These are phyloP conservation scores for Cornus kousa DNA, from an alignment of 148 eudicot species.

Conservation along the genomic window DNA sequence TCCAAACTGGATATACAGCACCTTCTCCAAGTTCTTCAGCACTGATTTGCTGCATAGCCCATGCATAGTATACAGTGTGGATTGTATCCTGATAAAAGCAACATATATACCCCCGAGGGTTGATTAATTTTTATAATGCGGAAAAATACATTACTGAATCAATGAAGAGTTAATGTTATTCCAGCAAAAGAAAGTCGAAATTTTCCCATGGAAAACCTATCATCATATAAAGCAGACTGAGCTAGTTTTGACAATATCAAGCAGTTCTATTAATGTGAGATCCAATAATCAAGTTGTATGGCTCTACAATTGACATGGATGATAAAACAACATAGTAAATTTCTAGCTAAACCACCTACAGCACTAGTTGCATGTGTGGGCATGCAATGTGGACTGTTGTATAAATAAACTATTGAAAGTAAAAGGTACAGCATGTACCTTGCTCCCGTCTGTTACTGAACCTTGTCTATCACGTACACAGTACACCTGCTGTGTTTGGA, in stretches of 20 bases:
- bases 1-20: conserved; percentile 73
- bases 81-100: conserved; percentile 69
- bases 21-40: conserved; percentile 63
- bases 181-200: neutral
- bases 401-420: neutral
- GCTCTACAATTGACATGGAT: too few relatives aligned
- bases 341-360: neutral
- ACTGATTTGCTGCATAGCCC: conserved; percentile 90
- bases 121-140: neutral
- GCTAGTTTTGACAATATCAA: neutral
- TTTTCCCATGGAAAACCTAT: neutral
- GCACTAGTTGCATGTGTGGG: neutral
- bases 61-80: conserved; percentile 67
- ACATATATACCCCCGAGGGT: neutral
- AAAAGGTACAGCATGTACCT: conserved; percentile 41
- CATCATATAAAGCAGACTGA: neutral
- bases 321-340: too few relatives aligned
- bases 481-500: conserved; percentile 88
- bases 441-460: conserved; percentile 70
- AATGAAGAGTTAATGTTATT: too few relatives aligned
- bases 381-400: neutral
- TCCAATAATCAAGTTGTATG: too few relatives aligned
- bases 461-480: conserved; percentile 82
- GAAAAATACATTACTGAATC: neutral
- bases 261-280: neutral